These are phyloP conservation scores for Synchytrium microbalum DNA, from an alignment of 371 early-diverging fungal genomes.

Conservation along the genomic window DNA sequence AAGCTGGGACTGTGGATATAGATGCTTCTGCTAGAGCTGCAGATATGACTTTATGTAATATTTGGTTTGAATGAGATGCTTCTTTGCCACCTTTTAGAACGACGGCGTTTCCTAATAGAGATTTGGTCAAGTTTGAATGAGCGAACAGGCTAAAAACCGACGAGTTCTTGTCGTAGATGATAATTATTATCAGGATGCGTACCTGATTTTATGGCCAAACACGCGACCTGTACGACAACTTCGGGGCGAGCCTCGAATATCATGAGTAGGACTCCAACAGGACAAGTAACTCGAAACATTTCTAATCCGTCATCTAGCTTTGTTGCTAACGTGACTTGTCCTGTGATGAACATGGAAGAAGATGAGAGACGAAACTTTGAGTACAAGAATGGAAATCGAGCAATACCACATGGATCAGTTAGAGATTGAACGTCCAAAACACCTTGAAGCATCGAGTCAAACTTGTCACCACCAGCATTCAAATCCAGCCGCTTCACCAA, in stretches of 20 bases:
- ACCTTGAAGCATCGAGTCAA: slow-evolving; percentile 75
- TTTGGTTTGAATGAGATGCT: slow-evolving; percentile 62
- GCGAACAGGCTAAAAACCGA: slow-evolving; percentile 6
- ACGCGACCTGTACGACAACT: slow-evolving; percentile 92
- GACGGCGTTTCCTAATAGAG: slow-evolving; percentile 69
- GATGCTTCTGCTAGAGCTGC: slow-evolving; percentile 56
- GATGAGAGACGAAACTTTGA: neutral
- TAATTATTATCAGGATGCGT: neutral
- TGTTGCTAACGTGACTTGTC: slow-evolving; percentile 66
- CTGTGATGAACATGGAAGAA: slow-evolving; percentile 10
- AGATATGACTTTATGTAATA: slow-evolving; percentile 65
- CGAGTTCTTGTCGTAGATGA: too few species aligned
- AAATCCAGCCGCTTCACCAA: slow-evolving; percentile 89
- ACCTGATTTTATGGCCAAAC: slow-evolving; percentile 89
- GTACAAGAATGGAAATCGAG: neutral
- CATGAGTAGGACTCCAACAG: slow-evolving; percentile 89
- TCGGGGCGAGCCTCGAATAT: slow-evolving; percentile 98
- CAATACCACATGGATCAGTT: slow-evolving; percentile 69
- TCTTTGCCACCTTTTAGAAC: slow-evolving; percentile 80
- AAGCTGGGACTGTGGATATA: slow-evolving; percentile 42
- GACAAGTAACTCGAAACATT: slow-evolving; percentile 80
- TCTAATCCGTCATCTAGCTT: slow-evolving; percentile 74
- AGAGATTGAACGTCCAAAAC: slow-evolving; percentile 79
- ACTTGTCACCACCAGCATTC: slow-evolving; percentile 69
- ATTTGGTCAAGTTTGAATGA: too few species aligned